Evolutionary conservation across 345 rosid species (phyloP), one percentile per base, ranked within the genome.

Genomic region (Punica granatum): DNA sequence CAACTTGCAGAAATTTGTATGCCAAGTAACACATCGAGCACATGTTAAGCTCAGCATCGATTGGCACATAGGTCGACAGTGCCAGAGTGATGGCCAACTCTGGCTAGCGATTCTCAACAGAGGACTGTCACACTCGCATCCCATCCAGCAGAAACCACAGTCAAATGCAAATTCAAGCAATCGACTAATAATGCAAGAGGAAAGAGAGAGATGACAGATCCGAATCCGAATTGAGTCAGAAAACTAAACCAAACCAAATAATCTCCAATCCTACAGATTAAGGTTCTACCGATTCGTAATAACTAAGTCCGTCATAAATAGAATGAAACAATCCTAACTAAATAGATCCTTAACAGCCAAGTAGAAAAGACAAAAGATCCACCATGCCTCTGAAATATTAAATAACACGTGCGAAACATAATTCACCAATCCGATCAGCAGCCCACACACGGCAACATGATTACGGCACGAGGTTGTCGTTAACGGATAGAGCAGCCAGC

Each of bases 401-500:
- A n/a, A 23, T n/a, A 23, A 51, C 2, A 3, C 28, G 30, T n/a
- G 58, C 21, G 4, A 6, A 51, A 7, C 30, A 34, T 35, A 23
- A 46, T 41, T 7, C 34, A 14, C 25, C 33, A 16, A 53, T 39
- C 31, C 63, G 3, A 34, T 63, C n/a, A n/a, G n/a, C 21, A 15
- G 60, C 32, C 46, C 37, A 25, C 14, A 13, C 37, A 58, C 70
- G 12, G 66, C 72, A 64, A 7, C 58, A 37, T 5, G 44, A 59
- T 80, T 70, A 85, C 32, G 86, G 67, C 56, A 76, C 83, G 43
- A 83, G 84, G 69, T 74, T 82, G 39, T 80, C 88, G 74, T 62
- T 81, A 81, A 88, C 72, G 35, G 95, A 88, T 36, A 88, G 67
- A 0, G 86, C 82, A 12, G 91, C 82, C 54, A 89, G 82, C 65